A percentile compares a stretch with the other conserved stretches of the same genome.
Evolutionary conservation across 257 asterid species (phyloP).

Genomic region (Ballota nigra): DNA sequence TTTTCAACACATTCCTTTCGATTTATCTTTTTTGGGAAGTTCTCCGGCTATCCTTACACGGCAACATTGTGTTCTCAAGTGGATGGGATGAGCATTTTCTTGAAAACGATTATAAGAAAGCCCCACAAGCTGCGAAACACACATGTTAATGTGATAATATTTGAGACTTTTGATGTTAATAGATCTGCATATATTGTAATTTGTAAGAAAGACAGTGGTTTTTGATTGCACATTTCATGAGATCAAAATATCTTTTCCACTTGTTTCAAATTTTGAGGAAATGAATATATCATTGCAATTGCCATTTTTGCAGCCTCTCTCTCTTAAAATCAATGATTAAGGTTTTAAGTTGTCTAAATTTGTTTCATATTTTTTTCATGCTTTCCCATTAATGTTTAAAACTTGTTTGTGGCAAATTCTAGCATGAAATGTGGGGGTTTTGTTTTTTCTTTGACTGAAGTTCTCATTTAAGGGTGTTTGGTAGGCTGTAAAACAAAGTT

Average conservation of each 20-base stretch:
- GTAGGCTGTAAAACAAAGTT: no score
- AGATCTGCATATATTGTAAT: background rate
- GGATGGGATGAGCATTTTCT: constrained; percentile 8
- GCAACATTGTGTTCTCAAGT: background rate
- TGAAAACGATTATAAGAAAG: background rate
- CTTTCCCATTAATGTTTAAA: no score
- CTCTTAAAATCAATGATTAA: no score
- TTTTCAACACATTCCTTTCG: background rate
- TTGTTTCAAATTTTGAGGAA: background rate
- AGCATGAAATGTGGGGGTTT: no score
- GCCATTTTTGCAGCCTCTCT: no score
- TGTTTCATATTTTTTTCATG: no score
- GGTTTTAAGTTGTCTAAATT: no score
- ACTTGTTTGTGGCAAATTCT: no score
- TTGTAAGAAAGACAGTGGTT: background rate
- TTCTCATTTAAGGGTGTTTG: no score
- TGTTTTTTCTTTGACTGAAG: no score
- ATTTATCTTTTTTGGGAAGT: background rate
- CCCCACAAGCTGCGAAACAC: background rate
- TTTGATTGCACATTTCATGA: background rate
- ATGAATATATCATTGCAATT: background rate
- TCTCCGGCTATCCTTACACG: background rate
- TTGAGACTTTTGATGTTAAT: background rate
- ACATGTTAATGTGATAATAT: background rate
- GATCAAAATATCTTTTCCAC: background rate